These are phyloP conservation scores for Phtheirospermum japonicum DNA, from an alignment of 257 asterid genomes.

Conservation along the genomic window DNA sequence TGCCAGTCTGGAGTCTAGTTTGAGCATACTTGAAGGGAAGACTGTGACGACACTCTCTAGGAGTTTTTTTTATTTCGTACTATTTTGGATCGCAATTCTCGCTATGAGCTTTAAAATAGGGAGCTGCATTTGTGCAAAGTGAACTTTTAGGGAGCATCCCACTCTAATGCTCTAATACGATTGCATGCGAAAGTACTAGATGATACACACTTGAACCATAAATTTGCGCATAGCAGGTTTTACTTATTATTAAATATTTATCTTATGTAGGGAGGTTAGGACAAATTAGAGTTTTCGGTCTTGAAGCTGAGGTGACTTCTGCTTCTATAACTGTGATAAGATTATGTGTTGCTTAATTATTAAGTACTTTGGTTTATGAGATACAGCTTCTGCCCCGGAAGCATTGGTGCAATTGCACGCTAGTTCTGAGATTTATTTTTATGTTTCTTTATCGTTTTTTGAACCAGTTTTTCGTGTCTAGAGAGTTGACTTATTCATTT, in stretches of 20 bases:
- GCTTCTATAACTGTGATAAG: conserved; percentile 15
- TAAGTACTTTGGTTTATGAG: conserved; percentile 8
- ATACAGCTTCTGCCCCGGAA: conserved; percentile 17
- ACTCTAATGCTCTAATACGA: conserved; percentile 6
- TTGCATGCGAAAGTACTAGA: conserved; percentile 20
- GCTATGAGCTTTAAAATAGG: conserved; percentile 65
- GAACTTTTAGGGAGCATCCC: neutral
- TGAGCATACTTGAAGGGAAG: conserved; percentile 59
- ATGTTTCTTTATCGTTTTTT: no score
- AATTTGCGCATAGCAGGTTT: neutral
- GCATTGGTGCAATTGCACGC: neutral
- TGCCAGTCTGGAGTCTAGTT: conserved; percentile 50
- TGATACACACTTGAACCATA: neutral
- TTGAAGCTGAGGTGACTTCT: conserved; percentile 16
- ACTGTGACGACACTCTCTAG: conserved; percentile 31
- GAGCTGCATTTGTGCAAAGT: conserved; percentile 47
- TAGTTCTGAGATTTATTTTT: no score
- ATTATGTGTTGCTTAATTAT: conserved; percentile 13
- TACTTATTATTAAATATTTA: neutral
- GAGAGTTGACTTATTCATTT: no score
- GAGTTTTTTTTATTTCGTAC: conserved; percentile 53
- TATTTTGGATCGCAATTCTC: conserved; percentile 56
- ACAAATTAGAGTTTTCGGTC: neutral
- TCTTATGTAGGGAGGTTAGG: conserved; percentile 19
- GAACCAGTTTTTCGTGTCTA: no score